Evolutionary conservation across 371 early-diverging fungal species (phyloP).

Genomic region (Saksenaea oblongispora): DNA sequence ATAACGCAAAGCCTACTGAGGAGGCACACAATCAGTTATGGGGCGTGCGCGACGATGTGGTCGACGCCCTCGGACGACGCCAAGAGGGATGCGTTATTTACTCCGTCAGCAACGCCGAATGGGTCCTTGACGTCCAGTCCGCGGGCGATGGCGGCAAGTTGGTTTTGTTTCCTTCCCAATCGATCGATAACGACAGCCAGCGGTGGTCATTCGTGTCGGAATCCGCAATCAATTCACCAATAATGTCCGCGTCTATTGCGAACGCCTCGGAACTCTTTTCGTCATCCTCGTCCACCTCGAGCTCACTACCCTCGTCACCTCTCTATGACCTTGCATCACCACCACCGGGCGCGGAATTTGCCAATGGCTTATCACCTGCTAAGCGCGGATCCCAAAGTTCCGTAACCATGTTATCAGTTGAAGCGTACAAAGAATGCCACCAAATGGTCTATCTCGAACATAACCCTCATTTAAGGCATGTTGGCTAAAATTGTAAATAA

Average conservation of each 20-base stretch:
- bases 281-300: background rate
- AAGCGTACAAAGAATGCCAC: constrained; percentile 43
- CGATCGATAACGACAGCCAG: constrained; percentile 48
- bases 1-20: constrained; percentile 31
- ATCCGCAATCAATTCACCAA: background rate
- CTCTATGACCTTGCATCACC: background rate
- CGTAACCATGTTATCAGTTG: constrained; percentile 23
- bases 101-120: constrained; percentile 41
- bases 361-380: constrained; percentile 39
- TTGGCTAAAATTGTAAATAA: background rate
- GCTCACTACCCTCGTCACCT: background rate
- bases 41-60: constrained; percentile 30
- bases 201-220: constrained; percentile 37
- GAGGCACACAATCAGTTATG: constrained; percentile 47
- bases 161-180: constrained; percentile 42
- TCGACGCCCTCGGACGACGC: constrained; percentile 27
- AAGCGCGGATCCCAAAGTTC: constrained; percentile 53
- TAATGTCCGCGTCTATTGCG: background rate
- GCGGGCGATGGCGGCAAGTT: constrained; percentile 26
- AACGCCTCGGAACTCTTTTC: background rate
- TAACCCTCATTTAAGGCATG: constrained; percentile 33
- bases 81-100: constrained; percentile 37
- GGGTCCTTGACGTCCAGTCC: constrained; percentile 47
- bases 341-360: constrained; percentile 16
- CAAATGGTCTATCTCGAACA: constrained; percentile 30